Percentiles rank a stretch among this genome's conserved stretches.
phyloP scores from a whole-genome alignment of 2,329 filamentous ascomycete species.

The Exophiala viscosa region DNA sequence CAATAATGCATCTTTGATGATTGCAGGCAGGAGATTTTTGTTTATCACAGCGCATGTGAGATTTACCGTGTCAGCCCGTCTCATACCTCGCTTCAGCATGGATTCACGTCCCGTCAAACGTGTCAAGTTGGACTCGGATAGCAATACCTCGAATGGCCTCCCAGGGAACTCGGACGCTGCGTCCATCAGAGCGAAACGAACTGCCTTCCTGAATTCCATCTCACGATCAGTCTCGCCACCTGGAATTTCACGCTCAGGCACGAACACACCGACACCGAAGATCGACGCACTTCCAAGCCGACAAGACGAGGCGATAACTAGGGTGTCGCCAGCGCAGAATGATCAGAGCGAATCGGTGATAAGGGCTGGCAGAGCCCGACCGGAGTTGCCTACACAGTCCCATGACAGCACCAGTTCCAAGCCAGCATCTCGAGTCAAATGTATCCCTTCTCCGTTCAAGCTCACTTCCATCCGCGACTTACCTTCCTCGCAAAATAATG shows the following conservation, averaged over 20 bases:
- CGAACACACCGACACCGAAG: conserved; percentile 3
- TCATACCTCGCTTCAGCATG: conserved; percentile 4
- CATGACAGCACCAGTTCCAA: neutral
- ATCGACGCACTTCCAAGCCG: neutral
- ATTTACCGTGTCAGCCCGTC: too few relatives aligned
- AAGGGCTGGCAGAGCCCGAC: neutral
- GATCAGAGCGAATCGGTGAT: too few relatives aligned
- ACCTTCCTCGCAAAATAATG: conserved; percentile 57
- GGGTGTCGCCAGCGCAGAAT: too few relatives aligned
- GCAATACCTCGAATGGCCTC: neutral
- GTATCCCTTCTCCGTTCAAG: conserved; percentile 62
- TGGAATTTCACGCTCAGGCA: conserved; percentile 5
- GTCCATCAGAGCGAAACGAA: conserved; percentile 12
- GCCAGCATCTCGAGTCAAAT: conserved; percentile 3
- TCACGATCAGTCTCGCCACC: conserved; percentile 22
- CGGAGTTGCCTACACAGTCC: neutral
- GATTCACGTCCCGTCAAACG: conserved; percentile 14
- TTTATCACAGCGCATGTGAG: too few relatives aligned
- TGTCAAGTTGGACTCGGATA: conserved; percentile 5
- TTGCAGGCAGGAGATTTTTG: too few relatives aligned
- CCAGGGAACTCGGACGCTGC: conserved; percentile 2
- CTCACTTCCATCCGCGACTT: conserved; percentile 68
- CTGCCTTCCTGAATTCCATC: conserved; percentile 20
- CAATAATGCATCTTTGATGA: too few relatives aligned
- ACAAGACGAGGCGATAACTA: too few relatives aligned